Percentiles rank a stretch among this genome's conserved stretches.
Conservation (phyloP, 768 basidiomycete species). For the Trametes cinnabarina region DNA sequence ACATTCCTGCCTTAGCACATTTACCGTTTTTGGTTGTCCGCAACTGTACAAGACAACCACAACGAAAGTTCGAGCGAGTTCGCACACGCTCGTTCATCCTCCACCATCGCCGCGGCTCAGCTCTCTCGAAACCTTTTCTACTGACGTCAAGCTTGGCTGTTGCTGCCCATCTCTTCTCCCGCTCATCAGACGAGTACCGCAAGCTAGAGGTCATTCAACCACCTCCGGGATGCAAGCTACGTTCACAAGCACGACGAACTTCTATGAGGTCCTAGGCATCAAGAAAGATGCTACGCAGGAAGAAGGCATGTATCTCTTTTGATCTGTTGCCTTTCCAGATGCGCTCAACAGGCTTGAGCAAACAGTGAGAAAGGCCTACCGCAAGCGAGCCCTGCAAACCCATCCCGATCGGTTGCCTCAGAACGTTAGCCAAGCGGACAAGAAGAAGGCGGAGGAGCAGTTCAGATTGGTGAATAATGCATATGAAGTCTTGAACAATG, state of each 20-base stretch:
- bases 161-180: not conserved
- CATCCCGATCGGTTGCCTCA: constrained; percentile 72
- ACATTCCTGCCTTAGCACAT: constrained; percentile 40
- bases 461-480: constrained; percentile 71
- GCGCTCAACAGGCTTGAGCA: not conserved
- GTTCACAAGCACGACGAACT: constrained; percentile 19
- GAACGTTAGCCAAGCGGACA: constrained; percentile 56
- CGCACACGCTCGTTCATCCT: not conserved
- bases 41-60: not conserved
- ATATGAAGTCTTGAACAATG: constrained; percentile 70
- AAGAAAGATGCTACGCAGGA: constrained; percentile 54
- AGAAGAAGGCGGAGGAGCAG: constrained; percentile 56
- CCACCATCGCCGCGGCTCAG: not conserved
- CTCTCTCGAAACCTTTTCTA: constrained; percentile 4
- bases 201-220: not conserved
- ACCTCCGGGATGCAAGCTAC: not conserved
- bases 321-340: too few relatives aligned
- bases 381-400: constrained; percentile 64
- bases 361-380: constrained; percentile 78
- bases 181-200: not conserved
- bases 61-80: constrained; percentile 6
- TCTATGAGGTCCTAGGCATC: constrained; percentile 66
- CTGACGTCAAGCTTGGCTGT: constrained; percentile 3
- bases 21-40: too few relatives aligned
- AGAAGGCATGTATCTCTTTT: constrained; percentile 48